A percentile compares a stretch with the other conserved stretches of the same genome.
Conservation (phyloP, 768 basidiomycete species). For the Pleurotus salmoneostramineus region DNA sequence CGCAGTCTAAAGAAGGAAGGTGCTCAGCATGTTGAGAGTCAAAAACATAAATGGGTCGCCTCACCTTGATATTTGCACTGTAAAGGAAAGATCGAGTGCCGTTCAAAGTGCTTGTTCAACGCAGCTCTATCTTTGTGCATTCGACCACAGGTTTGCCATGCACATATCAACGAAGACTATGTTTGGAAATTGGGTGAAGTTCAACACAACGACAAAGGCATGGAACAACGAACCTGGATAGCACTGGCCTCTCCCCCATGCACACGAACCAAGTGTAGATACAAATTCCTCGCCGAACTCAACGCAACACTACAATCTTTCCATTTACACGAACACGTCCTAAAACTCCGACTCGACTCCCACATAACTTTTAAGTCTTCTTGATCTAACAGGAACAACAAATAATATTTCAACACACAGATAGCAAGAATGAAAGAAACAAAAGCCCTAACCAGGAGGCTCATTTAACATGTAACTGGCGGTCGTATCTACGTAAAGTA, state of each 20-base stretch:
- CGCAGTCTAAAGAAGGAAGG: conserved; percentile 39
- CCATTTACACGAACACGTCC: conserved; percentile 55
- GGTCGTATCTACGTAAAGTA: conserved; percentile 14
- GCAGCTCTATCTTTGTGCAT: conserved; percentile 30
- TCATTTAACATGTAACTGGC: conserved; percentile 13
- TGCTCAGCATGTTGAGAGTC: background rate
- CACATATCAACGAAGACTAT: conserved; percentile 41
- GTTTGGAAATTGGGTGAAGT: background rate
- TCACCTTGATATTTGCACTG: conserved; percentile 52
- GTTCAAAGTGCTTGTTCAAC: conserved; percentile 46
- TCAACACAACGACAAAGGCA: conserved; percentile 8
- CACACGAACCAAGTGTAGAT: conserved; percentile 41
- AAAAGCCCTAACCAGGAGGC: conserved; percentile 9
- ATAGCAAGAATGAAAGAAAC: background rate
- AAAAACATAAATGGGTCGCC: background rate
- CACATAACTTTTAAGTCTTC: conserved; percentile 40
- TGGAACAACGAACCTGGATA: conserved; percentile 3
- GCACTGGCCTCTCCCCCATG: conserved; percentile 17
- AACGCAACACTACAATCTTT: conserved; percentile 48
- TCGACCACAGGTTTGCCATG: conserved; percentile 55
- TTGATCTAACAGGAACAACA: conserved; percentile 31
- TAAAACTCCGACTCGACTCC: conserved; percentile 45
- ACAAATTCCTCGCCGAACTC: conserved; percentile 47
- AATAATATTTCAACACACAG: conserved; percentile 7
- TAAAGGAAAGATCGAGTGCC: conserved; percentile 42